Evolutionary conservation across 164 flowering plant genomes (phyloP), one percentile per base, ranked within the genome.

Genomic region (Umbellularia californica): DNA sequence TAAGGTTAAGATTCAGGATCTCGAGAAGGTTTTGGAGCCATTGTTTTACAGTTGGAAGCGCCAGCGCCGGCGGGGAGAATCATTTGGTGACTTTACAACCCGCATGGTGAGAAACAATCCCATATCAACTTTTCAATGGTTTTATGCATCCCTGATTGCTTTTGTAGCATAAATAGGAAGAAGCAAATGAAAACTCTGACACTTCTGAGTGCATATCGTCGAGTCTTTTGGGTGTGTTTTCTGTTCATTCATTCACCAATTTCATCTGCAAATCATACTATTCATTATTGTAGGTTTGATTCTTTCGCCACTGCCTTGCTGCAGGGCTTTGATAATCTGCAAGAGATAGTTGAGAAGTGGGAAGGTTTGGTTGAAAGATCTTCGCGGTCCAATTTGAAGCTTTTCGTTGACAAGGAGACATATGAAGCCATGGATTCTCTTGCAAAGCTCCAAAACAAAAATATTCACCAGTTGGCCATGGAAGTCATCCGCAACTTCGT

Each of bases 11-110:
- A 52, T 96, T 83, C 98, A 91, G 19, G 94, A 92, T 58, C 87
- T 96, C 25, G 99, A 96, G 82, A 94, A 91, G 73, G 95, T 94
- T 72, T 82, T 96, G 47, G 98, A 94, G 75, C 98, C 98, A 15
- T 82, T 94, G 76, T 91, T 94, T 79, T 91, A 87, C 74, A 65
- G 83, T 70, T 96, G 99, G 99, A 94, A 82, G 69, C 83, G 77
- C 35, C 80, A 86, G 74, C 81, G 97, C 19, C 83, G 81, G 69
- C 75, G 82, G 33, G 86, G 89, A 73, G 99, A 96, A 86, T 92
- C 99, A 87, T 96, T 96, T 58, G 99, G 99, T 62, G 85, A 81
- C 77, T 96, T 91, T 85, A 79, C 95, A 68, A 89, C 64, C 79
- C 95, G 98, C 62, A 60, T 90, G 87, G 99, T 95, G 70, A 81